Conservation (phyloP, 73 alveolate genomes). For the Paraurostyla sp. region DNA sequence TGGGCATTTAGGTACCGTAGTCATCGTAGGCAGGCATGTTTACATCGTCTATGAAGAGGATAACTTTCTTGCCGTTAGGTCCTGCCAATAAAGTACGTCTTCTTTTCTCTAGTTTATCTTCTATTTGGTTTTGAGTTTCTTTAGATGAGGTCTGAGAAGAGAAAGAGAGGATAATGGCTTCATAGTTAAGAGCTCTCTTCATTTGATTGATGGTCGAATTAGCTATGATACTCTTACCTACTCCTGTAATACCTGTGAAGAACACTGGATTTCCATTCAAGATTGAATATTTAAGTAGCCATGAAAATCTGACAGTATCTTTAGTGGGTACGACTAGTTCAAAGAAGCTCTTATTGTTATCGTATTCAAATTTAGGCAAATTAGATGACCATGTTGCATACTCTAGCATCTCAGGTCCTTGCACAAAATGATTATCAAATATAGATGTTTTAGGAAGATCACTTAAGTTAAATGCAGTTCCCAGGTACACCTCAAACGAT, state of each 20-base stretch:
- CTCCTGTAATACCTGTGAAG: slow-evolving; percentile 97
- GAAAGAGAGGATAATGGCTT: slow-evolving; percentile 89
- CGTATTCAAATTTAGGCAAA: slow-evolving; percentile 75
- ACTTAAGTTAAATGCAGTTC: slow-evolving; percentile 73
- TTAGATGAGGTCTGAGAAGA: slow-evolving; percentile 94
- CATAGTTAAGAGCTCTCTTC: slow-evolving; percentile 75
- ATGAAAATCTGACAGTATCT: slow-evolving; percentile 90
- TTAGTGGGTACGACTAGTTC: slow-evolving; percentile 91
- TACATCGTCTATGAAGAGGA: slow-evolving; percentile 95
- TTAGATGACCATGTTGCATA: slow-evolving; percentile 64
- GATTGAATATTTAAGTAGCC: slow-evolving; percentile 81
- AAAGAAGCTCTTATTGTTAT: slow-evolving; percentile 82
- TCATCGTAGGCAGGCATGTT: slow-evolving; percentile 97
- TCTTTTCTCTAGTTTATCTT: slow-evolving; percentile 94
- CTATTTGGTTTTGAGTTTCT: slow-evolving; percentile 89
- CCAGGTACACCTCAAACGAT: slow-evolving; percentile 75
- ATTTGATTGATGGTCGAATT: slow-evolving; percentile 76
- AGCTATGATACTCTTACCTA: slow-evolving; percentile 96
- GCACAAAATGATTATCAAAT: slow-evolving; percentile 64
- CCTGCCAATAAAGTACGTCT: slow-evolving; percentile 95
- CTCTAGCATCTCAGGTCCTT: slow-evolving; percentile 64
- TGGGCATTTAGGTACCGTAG: slow-evolving; percentile 95
- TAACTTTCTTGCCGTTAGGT: slow-evolving; percentile 90
- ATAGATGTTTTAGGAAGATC: slow-evolving; percentile 87
- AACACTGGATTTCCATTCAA: slow-evolving; percentile 88